These are phyloP conservation scores for Skeletonema grethae DNA, from an alignment of 108 stramenopile species.

Conservation along the genomic window DNA sequence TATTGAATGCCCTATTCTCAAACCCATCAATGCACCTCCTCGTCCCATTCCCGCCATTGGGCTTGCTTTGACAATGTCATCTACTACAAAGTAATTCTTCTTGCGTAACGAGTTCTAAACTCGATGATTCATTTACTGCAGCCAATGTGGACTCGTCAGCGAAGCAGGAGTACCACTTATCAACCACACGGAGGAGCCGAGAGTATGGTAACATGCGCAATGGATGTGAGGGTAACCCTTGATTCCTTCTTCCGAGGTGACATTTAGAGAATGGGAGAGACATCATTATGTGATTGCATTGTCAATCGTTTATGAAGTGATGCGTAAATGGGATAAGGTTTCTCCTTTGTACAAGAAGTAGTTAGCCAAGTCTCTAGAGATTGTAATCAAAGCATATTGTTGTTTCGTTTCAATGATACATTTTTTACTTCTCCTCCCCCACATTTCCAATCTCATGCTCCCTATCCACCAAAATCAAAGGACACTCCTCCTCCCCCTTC, in stretches of 20 bases:
- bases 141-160: too few relatives aligned
- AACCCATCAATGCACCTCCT: slow-evolving; percentile 77
- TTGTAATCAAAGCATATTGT: background rate
- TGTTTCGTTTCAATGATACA: background rate
- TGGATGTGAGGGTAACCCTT: too few relatives aligned
- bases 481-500: slow-evolving; percentile 70
- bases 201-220: too few relatives aligned
- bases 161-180: too few relatives aligned
- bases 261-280: background rate
- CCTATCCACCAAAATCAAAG: slow-evolving; percentile 47
- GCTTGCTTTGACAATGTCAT: slow-evolving; percentile 68
- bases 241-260: too few relatives aligned
- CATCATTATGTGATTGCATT: background rate
- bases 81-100: too few relatives aligned
- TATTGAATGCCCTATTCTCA: too few relatives aligned
- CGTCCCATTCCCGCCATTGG: slow-evolving; percentile 88
- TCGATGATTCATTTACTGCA: too few relatives aligned
- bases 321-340: background rate
- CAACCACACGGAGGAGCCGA: too few relatives aligned
- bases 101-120: too few relatives aligned
- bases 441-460: slow-evolving; percentile 4
- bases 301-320: background rate
- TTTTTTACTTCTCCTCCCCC: background rate
- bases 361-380: too few relatives aligned
- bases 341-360: background rate